A percentile compares a stretch with the other conserved stretches of the same genome.
Evolutionary conservation across 192 early-diverging fungal species (phyloP).

Genomic region (Entrophospora sp.): DNA sequence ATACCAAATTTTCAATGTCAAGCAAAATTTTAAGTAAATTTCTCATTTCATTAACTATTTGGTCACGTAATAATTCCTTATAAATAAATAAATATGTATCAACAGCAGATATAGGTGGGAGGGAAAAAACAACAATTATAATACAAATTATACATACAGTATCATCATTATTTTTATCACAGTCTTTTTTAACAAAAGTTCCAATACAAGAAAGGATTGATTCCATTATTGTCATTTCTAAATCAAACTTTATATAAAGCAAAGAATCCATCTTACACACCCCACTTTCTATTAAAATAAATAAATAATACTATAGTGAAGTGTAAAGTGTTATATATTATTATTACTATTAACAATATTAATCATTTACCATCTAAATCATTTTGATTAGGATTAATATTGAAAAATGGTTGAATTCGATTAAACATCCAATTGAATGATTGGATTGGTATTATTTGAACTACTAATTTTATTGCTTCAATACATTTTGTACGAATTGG

Average conservation of each 20-base stretch:
- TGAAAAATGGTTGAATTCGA: background rate
- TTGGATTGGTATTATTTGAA: background rate
- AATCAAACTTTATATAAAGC: background rate
- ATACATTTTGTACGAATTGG: background rate
- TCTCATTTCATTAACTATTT: background rate
- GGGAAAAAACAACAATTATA: background rate
- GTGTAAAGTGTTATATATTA: no score
- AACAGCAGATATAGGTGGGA: background rate
- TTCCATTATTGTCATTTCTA: conserved; percentile 5
- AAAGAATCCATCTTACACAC: background rate
- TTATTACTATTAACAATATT: no score
- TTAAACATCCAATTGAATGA: background rate
- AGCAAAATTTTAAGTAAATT: background rate
- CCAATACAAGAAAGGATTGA: background rate
- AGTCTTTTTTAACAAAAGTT: background rate
- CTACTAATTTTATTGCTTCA: background rate
- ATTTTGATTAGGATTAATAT: background rate
- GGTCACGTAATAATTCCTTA: background rate
- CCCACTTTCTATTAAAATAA: background rate
- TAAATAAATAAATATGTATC: background rate
- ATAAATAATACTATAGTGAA: background rate
- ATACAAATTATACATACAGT: background rate
- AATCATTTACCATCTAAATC: background rate
- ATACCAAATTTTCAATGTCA: background rate
- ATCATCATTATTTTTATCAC: background rate